phyloP scores from a whole-genome alignment of 2,329 filamentous ascomycete species.

The Chaetoscypha palmicola region DNA sequence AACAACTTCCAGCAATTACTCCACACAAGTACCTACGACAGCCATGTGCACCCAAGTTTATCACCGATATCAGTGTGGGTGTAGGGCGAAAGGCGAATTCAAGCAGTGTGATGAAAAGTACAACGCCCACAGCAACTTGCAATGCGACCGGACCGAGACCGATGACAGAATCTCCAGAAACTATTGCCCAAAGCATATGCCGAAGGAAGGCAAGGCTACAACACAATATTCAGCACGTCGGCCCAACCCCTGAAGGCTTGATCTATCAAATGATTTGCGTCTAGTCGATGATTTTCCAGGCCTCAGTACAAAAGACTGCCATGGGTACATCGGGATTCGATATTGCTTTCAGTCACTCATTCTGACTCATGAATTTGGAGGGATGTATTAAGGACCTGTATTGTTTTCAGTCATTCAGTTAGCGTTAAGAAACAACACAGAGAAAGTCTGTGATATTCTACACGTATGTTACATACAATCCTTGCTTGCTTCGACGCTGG shows the following conservation, averaged over 20 bases:
- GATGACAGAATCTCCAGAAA: neutral
- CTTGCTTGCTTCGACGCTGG: constrained; percentile 1
- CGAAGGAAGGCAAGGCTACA: constrained; percentile 1
- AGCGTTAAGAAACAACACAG: neutral
- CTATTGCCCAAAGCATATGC: constrained; percentile 2
- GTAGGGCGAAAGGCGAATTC: neutral
- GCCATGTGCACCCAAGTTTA: constrained; percentile 2
- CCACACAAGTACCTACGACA: constrained; percentile 1
- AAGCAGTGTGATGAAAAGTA: constrained; percentile 3
- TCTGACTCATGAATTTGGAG: constrained; percentile 1
- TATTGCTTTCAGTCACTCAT: constrained; percentile 1
- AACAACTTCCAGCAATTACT: neutral
- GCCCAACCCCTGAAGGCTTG: neutral
- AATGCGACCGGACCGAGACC: neutral
- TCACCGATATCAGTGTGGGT: neutral
- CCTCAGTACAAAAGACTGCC: neutral
- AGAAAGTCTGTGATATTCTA: neutral
- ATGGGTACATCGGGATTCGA: neutral
- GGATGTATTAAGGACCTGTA: constrained; percentile 1
- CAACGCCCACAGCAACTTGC: neutral
- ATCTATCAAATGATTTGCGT: neutral
- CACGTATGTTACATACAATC: neutral
- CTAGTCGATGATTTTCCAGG: neutral
- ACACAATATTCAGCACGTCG: neutral
- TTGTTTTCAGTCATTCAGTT: neutral